These are phyloP conservation scores for Dalbergia cochinchinensis DNA, from an alignment of 306 rosid species.

Conservation along the genomic window DNA sequence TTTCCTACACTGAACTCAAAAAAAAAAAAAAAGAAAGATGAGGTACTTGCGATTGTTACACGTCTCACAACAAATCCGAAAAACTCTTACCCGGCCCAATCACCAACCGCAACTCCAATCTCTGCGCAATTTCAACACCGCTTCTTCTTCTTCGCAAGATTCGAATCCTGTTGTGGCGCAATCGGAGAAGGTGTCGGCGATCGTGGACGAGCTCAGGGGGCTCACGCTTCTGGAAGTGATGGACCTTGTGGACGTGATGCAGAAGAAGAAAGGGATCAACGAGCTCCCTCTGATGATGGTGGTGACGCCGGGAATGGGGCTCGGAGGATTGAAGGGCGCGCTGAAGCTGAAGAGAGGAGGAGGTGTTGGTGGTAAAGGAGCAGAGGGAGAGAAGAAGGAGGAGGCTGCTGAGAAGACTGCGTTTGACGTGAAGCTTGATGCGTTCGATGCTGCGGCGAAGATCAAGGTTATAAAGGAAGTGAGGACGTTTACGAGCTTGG, in stretches of 20 bases:
- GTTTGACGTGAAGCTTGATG: slow-evolving; percentile 88
- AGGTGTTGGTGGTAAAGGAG: slow-evolving; percentile 19
- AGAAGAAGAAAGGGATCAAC: slow-evolving; percentile 68
- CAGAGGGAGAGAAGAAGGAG: slow-evolving; percentile 50
- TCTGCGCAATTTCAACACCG: slow-evolving; percentile 50
- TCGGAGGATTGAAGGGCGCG: slow-evolving; percentile 60
- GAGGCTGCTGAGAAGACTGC: slow-evolving; percentile 82
- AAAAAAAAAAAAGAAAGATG: slow-evolving; percentile 46
- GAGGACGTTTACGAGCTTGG: slow-evolving; percentile 85
- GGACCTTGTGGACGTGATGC: slow-evolving; percentile 82
- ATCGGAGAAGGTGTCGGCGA: slow-evolving; percentile 58
- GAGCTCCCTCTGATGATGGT: slow-evolving; percentile 86
- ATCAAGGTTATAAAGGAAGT: slow-evolving; percentile 95
- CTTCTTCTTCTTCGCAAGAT: slow-evolving; percentile 47
- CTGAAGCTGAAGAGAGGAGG: slow-evolving; percentile 34
- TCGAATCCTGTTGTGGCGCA: slow-evolving; percentile 42
- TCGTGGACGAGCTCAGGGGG: slow-evolving; percentile 74
- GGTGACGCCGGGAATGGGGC: slow-evolving; percentile 86
- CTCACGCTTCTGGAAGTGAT: slow-evolving; percentile 75
- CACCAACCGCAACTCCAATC: not conserved
- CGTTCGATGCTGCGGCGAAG: slow-evolving; percentile 78
- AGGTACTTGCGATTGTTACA: slow-evolving; percentile 60
- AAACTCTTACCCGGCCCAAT: slow-evolving; percentile 50
- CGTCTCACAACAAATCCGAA: slow-evolving; percentile 48
- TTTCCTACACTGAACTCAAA: not conserved